Base-by-base conservation (phyloP, 2,329 filamentous ascomycete species). In the Microcyclospora tardicrescens region DNA sequence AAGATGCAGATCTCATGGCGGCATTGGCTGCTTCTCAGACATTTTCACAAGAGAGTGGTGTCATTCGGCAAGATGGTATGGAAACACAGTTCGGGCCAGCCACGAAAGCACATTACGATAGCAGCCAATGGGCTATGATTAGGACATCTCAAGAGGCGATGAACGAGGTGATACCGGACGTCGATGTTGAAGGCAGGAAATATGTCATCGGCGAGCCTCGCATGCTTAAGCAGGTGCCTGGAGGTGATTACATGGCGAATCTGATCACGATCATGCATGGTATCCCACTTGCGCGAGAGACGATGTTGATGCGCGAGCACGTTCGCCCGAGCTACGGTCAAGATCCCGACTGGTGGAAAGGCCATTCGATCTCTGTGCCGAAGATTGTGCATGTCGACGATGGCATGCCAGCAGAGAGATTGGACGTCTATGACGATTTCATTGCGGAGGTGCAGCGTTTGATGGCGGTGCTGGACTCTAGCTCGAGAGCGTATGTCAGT, bases 301-400 rank as follows among this genome's bases (percentile, higher is more conserved):
- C 70, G 8, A 61, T 79, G 9, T 55, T 79, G 10, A 54, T 67
- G 31, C 61, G 67, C n/a, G 59, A 60, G 6, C 57, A 65, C 16
- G 48, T 62, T 5, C 55, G 66, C 16, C 51, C 58, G 2, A 62
- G 70, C 41, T 79, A 79, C 48, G 72, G 72, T 33, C 55, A 67
- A 38, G 67, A 76, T 42, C 47, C 62, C 2, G 68, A 75, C 10
- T 80, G 76, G 76, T 80, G 76, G 75, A 72, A 69, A 48, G 76
- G 76, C 14, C 65, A 64, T 24, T 53, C 65, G 0, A 68, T 74
- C 16, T 59, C 65, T 24, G 55, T 67, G 11, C 63, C 69, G 3
- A 67, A 65, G 34, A 67, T 72, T 15, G 63, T 75, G n/a, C 68
- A 36, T 51, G 64, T 40, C 50, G 56, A 44, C 2, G 51, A 48